These are phyloP conservation scores for Bipolaris zeicola DNA, from an alignment of 2,329 filamentous ascomycete species.

Conservation along the genomic window DNA sequence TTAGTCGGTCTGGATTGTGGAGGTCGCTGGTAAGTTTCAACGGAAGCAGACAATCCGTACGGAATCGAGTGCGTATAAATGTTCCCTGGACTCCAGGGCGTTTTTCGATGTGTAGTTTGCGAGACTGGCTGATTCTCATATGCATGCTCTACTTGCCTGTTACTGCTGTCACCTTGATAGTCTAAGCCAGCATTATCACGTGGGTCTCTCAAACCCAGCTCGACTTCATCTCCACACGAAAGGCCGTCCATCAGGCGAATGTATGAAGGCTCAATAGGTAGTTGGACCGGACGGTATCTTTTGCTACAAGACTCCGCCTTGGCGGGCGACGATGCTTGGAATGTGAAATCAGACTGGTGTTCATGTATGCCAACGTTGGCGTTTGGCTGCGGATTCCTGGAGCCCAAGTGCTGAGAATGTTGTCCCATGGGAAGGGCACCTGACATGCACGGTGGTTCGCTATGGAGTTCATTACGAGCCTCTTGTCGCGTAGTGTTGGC, in stretches of 20 bases:
- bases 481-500: not conserved
- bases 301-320: slow-evolving; percentile 9
- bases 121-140: not conserved
- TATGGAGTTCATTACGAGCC: slow-evolving; percentile 4
- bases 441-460: slow-evolving; percentile 29
- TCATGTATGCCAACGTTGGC: slow-evolving; percentile 11
- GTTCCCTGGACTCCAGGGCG: slow-evolving; percentile 22
- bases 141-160: slow-evolving; percentile 6
- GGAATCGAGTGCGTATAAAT: slow-evolving; percentile 28
- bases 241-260: slow-evolving; percentile 40
- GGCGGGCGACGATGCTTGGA: slow-evolving; percentile 25
- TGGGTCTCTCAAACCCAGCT: slow-evolving; percentile 39
- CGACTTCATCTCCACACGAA: slow-evolving; percentile 25
- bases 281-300: slow-evolving; percentile 5
- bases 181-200: slow-evolving; percentile 12
- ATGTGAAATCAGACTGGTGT: slow-evolving; percentile 22
- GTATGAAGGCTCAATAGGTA: slow-evolving; percentile 37
- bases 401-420: not conserved
- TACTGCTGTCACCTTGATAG: not conserved
- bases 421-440: slow-evolving; percentile 30
- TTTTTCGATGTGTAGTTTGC: slow-evolving; percentile 1
- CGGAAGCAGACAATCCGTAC: slow-evolving; percentile 8
- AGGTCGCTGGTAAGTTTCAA: slow-evolving; percentile 6
- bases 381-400: slow-evolving; percentile 9
- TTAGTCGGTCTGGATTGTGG: slow-evolving; percentile 9